A percentile compares a stretch with the other conserved stretches of the same genome.
phyloP scores from a whole-genome alignment of 1,284 basidiomycete species.

The Pyrrhoderma noxium region DNA sequence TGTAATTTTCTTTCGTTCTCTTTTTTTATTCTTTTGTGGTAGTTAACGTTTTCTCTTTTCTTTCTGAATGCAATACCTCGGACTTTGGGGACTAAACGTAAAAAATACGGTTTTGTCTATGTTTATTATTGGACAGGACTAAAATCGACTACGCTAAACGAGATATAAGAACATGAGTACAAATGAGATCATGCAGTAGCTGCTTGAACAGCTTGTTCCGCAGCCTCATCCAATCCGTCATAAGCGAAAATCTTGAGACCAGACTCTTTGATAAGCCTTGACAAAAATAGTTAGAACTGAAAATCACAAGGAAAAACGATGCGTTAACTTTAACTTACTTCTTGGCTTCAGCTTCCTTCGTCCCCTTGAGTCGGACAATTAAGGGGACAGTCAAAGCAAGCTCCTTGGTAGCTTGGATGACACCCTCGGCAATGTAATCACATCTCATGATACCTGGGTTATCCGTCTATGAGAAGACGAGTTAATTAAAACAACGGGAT shows the following conservation, averaged over 20 bases:
- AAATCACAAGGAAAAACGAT: neutral
- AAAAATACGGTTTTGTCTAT: too few relatives aligned
- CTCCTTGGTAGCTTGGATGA: slow-evolving; percentile 96
- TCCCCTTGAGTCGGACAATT: slow-evolving; percentile 93
- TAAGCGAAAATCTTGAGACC: slow-evolving; percentile 90
- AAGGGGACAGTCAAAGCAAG: slow-evolving; percentile 81
- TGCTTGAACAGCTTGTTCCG: slow-evolving; percentile 76
- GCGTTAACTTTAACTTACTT: slow-evolving; percentile 48
- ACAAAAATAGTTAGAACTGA: slow-evolving; percentile 10
- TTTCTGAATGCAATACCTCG: too few relatives aligned
- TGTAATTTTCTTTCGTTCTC: slow-evolving; percentile 24
- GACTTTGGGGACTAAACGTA: too few relatives aligned
- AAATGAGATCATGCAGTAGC: slow-evolving; percentile 34
- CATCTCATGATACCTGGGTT: slow-evolving; percentile 92
- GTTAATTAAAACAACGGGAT: slow-evolving; percentile 1
- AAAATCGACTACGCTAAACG: neutral
- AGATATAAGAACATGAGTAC: slow-evolving; percentile 4
- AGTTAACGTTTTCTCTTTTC: too few relatives aligned
- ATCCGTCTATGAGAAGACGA: neutral
- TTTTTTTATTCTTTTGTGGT: too few relatives aligned
- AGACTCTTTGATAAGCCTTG: slow-evolving; percentile 85
- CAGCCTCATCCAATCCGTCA: slow-evolving; percentile 81
- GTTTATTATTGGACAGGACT: too few relatives aligned
- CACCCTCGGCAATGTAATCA: slow-evolving; percentile 95
- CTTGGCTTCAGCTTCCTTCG: slow-evolving; percentile 94